Conservation (phyloP, 352 stramenopile species). For the Globisporangium irregulare region DNA sequence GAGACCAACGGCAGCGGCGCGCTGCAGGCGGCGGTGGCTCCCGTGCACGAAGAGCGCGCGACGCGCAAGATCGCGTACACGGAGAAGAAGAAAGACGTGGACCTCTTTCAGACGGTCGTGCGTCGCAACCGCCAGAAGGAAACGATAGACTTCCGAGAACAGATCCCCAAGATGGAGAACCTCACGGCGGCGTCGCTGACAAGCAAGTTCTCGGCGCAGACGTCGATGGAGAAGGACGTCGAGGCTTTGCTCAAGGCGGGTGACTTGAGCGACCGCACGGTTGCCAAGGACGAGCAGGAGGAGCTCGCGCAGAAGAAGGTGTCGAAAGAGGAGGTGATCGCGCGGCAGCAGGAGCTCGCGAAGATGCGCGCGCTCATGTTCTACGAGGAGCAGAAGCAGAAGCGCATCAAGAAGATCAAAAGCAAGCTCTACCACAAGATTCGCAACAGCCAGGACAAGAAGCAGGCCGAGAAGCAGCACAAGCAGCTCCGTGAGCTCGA, state of each 20-base stretch:
- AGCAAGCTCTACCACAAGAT: slow-evolving; percentile 99
- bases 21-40: slow-evolving; percentile 62
- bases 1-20: slow-evolving; percentile 55
- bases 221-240: slow-evolving; percentile 87
- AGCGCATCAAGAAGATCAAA: slow-evolving; percentile 99
- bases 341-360: slow-evolving; percentile 90
- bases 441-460: slow-evolving; percentile 91
- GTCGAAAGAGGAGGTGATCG: slow-evolving; percentile 73
- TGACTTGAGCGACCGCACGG: slow-evolving; percentile 54
- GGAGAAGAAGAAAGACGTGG: slow-evolving; percentile 85
- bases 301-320: slow-evolving; percentile 75
- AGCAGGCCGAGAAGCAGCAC: slow-evolving; percentile 84
- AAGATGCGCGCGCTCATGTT: slow-evolving; percentile 98
- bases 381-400: slow-evolving; percentile 98
- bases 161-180: slow-evolving; percentile 75
- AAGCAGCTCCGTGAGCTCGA: slow-evolving; percentile 77
- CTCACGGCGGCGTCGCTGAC: slow-evolving; percentile 83
- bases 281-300: slow-evolving; percentile 66
- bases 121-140: slow-evolving; percentile 92
- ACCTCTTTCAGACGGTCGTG: slow-evolving; percentile 88
- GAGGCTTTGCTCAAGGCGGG: slow-evolving; percentile 58
- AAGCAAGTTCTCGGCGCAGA: slow-evolving; percentile 92
- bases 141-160: slow-evolving; percentile 93
- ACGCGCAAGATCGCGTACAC: slow-evolving; percentile 89
- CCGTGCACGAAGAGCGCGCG: slow-evolving; percentile 83